Evolutionary conservation across 73 alveolate genomes (phyloP).

Genomic region (Paramecium sonneborni): DNA sequence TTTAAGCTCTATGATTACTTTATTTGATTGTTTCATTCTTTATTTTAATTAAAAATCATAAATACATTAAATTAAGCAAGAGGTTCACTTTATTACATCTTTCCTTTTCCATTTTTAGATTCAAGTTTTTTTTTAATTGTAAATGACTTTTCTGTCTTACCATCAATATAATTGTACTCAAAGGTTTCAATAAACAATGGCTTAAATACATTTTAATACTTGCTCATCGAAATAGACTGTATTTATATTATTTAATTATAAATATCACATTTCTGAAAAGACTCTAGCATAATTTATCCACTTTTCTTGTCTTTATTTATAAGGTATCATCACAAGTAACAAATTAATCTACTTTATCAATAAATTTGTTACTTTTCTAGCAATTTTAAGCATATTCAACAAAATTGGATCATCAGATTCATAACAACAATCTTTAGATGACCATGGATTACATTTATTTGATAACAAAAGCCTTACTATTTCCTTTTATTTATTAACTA

Average conservation of each 20-base stretch:
- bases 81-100: background rate
- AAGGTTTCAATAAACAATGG: background rate
- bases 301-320: background rate
- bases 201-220: background rate
- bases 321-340: background rate
- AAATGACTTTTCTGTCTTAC: background rate
- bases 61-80: background rate
- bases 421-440: background rate
- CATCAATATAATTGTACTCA: background rate
- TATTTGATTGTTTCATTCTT: background rate
- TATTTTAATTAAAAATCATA: background rate
- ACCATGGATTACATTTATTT: background rate
- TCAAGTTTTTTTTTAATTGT: background rate
- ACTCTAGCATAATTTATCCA: background rate
- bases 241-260: background rate
- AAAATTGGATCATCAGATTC: background rate
- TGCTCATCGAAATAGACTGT: background rate
- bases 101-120: background rate
- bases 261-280: background rate
- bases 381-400: background rate
- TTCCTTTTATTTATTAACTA: background rate
- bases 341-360: background rate
- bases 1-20: background rate
- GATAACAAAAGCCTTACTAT: background rate
- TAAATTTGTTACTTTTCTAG: background rate